A percentile compares a stretch with the other conserved stretches of the same genome.
These are phyloP conservation scores for Sarocladium oryzae DNA, from an alignment of 2,329 filamentous ascomycete species.

Conservation along the genomic window DNA sequence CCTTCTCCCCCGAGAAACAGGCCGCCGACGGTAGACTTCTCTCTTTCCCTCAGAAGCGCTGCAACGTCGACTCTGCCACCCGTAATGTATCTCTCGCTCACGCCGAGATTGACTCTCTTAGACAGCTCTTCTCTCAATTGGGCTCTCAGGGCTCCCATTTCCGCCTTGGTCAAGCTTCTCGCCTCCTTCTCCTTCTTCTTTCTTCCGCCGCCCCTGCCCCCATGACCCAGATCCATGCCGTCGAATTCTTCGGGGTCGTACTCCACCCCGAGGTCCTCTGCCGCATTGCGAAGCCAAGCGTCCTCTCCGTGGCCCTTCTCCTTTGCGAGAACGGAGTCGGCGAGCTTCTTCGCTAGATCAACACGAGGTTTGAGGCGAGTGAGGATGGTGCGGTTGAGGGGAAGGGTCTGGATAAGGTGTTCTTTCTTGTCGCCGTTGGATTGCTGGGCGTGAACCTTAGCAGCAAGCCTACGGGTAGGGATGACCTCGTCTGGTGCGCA, in stretches of 20 bases:
- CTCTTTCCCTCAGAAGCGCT: constrained; percentile 56
- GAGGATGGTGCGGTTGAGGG: constrained; percentile 76
- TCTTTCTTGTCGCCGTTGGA: constrained; percentile 41
- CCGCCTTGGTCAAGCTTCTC: constrained; percentile 61
- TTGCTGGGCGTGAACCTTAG: constrained; percentile 71
- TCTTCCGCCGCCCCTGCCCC: constrained; percentile 65
- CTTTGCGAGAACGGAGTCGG: constrained; percentile 77
- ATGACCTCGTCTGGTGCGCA: constrained; percentile 88
- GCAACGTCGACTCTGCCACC: constrained; percentile 79
- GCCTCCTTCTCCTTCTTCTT: constrained; percentile 70
- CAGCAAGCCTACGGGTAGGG: constrained; percentile 74
- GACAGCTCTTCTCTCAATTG: constrained; percentile 66
- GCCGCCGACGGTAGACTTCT: constrained; percentile 27
- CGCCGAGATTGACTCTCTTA: constrained; percentile 75
- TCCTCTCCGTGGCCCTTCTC: constrained; percentile 81
- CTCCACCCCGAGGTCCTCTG: constrained; percentile 88
- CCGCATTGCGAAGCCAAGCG: constrained; percentile 74
- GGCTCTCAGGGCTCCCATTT: constrained; percentile 62
- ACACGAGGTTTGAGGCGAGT: constrained; percentile 70
- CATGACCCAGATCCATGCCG: constrained; percentile 64
- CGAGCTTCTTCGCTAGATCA: constrained; percentile 76
- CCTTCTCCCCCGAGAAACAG: constrained; percentile 36
- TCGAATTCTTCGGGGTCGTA: constrained; percentile 87
- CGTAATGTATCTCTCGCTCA: constrained; percentile 81
- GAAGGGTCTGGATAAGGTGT: constrained; percentile 71